Evolutionary conservation across 352 stramenopile genomes (phyloP), one percentile per base, ranked within the genome.

Genomic region (Phytopythium chamaehyphon): DNA sequence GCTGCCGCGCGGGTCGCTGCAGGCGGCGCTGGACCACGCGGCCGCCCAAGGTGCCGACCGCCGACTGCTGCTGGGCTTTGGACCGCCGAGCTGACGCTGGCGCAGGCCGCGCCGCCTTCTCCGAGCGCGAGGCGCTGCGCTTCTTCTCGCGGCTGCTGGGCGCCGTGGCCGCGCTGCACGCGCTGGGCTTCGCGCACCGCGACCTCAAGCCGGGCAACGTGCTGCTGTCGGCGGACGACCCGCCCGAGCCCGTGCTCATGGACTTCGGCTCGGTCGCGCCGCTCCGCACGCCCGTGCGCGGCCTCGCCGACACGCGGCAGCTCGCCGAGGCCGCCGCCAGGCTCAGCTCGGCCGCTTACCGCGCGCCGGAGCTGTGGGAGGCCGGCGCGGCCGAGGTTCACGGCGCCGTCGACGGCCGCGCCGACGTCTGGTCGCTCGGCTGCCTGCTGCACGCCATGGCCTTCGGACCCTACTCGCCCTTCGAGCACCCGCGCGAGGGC

Each of bases 391-490:
- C 47, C 6, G 39, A 46, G 1, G 37, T 66, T 1, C 49, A 66
- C 26, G 57, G 57, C 6, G 28, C 64, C 2, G 18, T 94, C 7
- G 73, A 84, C 38, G 83, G 80, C 14, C 81, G 79, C 15, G 71
- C 84, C 0, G 92, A 98, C 60, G 86, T 98, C 22, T 98, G 90
- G 90, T 80, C 73, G 36, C 77, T 97, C 22, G 92, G 92, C 4
- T 97, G 90, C 52, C 55, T 92, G 12, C 64, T 97, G 0, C 98
- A 96, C 64, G 88, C 87, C 1, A 89, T 97, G 66, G 77, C 93
- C 33, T 97, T 91, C 62, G 90, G 92, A 3, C 78, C 81, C 15
- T 85, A 81, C 42, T 96, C 86, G 43, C 93, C 93, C 0, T 96
- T 96, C 62, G 93, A 98, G 56, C 76, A 70, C 39, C 54, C 62